Percentiles rank a stretch among this genome's conserved stretches.
These are phyloP conservation scores for Ambrosiella beaveri DNA, from an alignment of 2,329 filamentous ascomycete species.

Conservation along the genomic window DNA sequence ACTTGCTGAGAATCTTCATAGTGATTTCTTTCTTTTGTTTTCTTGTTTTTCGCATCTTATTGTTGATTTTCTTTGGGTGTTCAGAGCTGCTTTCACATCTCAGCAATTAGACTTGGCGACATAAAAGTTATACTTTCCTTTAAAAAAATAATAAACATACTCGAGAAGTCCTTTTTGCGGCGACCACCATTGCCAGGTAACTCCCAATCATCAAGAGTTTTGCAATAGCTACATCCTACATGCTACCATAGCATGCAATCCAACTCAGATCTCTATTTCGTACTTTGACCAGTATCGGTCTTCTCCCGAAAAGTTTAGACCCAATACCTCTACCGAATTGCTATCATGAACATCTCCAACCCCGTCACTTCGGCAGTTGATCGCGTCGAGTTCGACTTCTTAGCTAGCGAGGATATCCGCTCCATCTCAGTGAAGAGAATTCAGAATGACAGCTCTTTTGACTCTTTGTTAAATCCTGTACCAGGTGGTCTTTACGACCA, in stretches of 20 bases:
- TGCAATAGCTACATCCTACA: neutral
- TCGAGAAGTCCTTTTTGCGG: no score
- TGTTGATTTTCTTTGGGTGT: neutral
- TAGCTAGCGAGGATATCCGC: conserved; percentile 67
- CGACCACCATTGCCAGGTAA: neutral
- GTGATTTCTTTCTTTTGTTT: neutral
- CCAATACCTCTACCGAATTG: neutral
- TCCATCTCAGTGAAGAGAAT: conserved; percentile 86
- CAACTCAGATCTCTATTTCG: neutral
- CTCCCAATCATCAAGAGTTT: neutral
- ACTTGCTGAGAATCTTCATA: neutral
- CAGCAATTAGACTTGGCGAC: neutral
- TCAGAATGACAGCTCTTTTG: conserved; percentile 85
- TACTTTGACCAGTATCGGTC: neutral
- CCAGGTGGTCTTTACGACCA: conserved; percentile 86
- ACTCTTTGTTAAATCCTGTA: conserved; percentile 74
- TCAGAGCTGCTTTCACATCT: neutral
- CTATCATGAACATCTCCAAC: conserved; percentile 52
- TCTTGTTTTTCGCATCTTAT: neutral
- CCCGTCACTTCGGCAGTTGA: conserved; percentile 70
- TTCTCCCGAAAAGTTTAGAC: neutral
- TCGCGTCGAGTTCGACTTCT: conserved; percentile 77
- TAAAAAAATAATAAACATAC: neutral
- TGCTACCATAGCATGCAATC: neutral
- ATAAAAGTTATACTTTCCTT: neutral